These are phyloP conservation scores for Solanum peruvianum DNA, from an alignment of 257 asterid species.

Conservation along the genomic window DNA sequence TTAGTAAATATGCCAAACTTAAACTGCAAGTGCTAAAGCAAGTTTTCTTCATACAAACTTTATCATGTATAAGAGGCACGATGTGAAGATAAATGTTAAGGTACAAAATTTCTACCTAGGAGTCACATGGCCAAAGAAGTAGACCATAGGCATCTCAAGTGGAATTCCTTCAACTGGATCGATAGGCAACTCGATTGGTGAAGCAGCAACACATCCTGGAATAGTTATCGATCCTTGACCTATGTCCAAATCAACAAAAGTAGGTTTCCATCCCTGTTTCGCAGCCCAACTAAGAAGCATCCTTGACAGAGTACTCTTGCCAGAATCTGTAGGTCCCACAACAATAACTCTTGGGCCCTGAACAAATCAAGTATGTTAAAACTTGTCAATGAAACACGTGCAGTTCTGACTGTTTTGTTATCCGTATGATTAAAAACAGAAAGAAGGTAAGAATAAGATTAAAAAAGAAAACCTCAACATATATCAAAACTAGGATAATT, in stretches of 20 bases:
- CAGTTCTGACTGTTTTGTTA: not conserved
- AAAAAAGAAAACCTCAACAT: not conserved
- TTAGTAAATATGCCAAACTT: not conserved
- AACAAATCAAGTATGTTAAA: slow-evolving; percentile 1
- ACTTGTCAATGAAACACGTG: not conserved
- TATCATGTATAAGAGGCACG: not conserved
- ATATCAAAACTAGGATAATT: not conserved
- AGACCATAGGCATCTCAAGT: slow-evolving; percentile 95
- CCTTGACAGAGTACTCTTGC: slow-evolving; percentile 88
- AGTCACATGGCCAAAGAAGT: slow-evolving; percentile 79
- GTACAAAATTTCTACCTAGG: slow-evolving; percentile 48
- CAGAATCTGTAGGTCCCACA: slow-evolving; percentile 97
- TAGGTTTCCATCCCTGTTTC: slow-evolving; percentile 99
- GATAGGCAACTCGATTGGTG: slow-evolving; percentile 87
- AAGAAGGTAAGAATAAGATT: not conserved
- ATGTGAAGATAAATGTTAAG: not conserved
- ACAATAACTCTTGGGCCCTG: slow-evolving; percentile 98
- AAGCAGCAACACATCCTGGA: slow-evolving; percentile 95
- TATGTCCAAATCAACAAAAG: slow-evolving; percentile 92
- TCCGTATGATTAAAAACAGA: not conserved
- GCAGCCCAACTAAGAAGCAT: slow-evolving; percentile 99
- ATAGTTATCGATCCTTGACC: slow-evolving; percentile 96
- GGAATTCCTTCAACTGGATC: slow-evolving; percentile 99
- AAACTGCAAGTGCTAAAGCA: not conserved
- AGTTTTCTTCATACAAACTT: not conserved